Conservation (phyloP, 2,329 filamentous ascomycete species). For the Xylaria sp. region DNA sequence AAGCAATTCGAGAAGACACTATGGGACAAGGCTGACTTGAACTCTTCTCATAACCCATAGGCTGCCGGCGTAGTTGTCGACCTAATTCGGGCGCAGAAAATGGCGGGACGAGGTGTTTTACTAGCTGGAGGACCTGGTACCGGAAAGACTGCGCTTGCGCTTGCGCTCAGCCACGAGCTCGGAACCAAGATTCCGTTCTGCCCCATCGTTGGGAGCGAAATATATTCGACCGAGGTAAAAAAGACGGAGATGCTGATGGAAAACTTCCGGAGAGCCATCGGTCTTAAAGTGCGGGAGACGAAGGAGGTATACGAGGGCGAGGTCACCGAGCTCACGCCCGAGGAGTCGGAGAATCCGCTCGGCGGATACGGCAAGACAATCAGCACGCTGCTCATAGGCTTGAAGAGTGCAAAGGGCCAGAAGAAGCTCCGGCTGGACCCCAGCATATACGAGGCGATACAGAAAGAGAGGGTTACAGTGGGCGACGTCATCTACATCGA, state of each 20-base stretch:
- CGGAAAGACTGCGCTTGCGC: constrained; percentile 94
- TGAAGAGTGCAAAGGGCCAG: constrained; percentile 95
- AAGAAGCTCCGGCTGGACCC: constrained; percentile 98
- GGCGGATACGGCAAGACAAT: constrained; percentile 98
- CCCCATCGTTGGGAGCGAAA: constrained; percentile 96
- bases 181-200: constrained; percentile 99
- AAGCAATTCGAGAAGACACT: constrained; percentile 4
- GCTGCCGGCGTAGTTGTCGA: constrained; percentile 97
- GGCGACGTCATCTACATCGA: constrained; percentile 99
- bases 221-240: constrained; percentile 98
- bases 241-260: constrained; percentile 99
- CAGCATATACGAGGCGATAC: constrained; percentile 98
- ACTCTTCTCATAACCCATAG: constrained; percentile 55
- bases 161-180: constrained; percentile 95
- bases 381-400: constrained; percentile 90
- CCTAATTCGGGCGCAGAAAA: constrained; percentile 94
- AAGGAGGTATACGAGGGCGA: constrained; percentile 99
- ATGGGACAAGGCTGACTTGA: constrained; percentile 36
- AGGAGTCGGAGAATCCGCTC: constrained; percentile 97
- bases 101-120: constrained; percentile 93
- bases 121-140: constrained; percentile 95
- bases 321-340: constrained; percentile 95
- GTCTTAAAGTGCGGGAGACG: constrained; percentile 95
- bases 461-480: constrained; percentile 95
- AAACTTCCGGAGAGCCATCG: constrained; percentile 97